phyloP scores from a whole-genome alignment of 2,329 filamentous ascomycete genomes.

The Epichloe baconii region DNA sequence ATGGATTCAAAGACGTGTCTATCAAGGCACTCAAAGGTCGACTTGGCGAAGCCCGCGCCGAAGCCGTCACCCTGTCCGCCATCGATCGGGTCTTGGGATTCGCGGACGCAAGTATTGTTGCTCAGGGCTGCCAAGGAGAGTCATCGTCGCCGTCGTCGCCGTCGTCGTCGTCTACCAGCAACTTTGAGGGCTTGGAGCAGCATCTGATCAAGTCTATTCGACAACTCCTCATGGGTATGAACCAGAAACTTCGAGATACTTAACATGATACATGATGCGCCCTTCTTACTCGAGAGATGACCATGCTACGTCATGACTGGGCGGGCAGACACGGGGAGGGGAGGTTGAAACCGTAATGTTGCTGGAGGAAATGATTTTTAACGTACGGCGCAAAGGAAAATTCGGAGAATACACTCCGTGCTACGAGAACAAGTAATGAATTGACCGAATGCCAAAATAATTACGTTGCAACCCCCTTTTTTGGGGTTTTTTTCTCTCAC shows the following conservation, averaged over 20 bases:
- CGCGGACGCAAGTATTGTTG: slow-evolving; percentile 28
- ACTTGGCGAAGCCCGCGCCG: slow-evolving; percentile 28
- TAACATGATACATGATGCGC: background rate
- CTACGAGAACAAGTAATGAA: background rate
- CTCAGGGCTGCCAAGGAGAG: slow-evolving; percentile 20
- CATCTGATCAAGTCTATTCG: slow-evolving; percentile 28
- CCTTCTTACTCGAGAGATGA: no score
- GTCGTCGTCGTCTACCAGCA: slow-evolving; percentile 8
- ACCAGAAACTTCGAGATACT: slow-evolving; percentile 22
- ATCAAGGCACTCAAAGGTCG: slow-evolving; percentile 27
- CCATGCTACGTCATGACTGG: no score
- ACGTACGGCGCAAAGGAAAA: background rate
- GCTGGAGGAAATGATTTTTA: background rate
- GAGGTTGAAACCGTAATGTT: background rate
- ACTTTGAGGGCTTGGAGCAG: slow-evolving; percentile 27
- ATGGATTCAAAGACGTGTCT: slow-evolving; percentile 33
- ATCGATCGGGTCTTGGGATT: slow-evolving; percentile 38
- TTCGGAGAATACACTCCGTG: background rate
- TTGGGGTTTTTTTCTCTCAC: no score
- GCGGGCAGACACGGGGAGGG: background rate
- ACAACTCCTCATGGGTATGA: slow-evolving; percentile 26
- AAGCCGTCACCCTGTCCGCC: slow-evolving; percentile 35
- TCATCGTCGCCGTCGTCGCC: background rate
- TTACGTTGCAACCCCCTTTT: background rate
- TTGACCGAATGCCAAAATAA: background rate